phyloP scores from a whole-genome alignment of 1,284 basidiomycete species.

The Papiliotrema fonsecae region DNA sequence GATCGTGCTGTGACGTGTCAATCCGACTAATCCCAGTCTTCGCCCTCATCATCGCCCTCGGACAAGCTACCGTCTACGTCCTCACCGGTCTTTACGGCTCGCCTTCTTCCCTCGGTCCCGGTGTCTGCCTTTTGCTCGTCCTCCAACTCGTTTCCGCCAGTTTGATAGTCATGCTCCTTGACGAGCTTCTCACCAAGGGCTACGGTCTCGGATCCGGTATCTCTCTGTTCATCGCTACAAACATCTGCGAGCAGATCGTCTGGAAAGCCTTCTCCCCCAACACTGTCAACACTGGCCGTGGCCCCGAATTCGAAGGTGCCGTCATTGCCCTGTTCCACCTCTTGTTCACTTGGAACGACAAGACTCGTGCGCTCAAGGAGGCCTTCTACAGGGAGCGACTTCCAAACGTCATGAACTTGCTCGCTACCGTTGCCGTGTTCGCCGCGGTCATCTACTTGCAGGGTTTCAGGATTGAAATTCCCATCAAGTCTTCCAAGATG shows the following conservation, averaged over 20 bases:
- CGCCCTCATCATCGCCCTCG: slow-evolving; percentile 91
- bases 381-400: slow-evolving; percentile 97
- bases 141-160: slow-evolving; percentile 91
- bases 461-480: slow-evolving; percentile 98
- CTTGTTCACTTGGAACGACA: slow-evolving; percentile 97
- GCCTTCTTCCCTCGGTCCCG: slow-evolving; percentile 88
- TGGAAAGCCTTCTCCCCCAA: slow-evolving; percentile 99
- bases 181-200: slow-evolving; percentile 97
- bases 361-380: slow-evolving; percentile 91
- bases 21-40: slow-evolving; percentile 62
- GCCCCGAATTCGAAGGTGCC: slow-evolving; percentile 97
- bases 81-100: slow-evolving; percentile 94
- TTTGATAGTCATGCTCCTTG: slow-evolving; percentile 95
- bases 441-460: slow-evolving; percentile 96
- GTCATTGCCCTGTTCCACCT: slow-evolving; percentile 96
- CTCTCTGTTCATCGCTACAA: slow-evolving; percentile 98
- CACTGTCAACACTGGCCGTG: slow-evolving; percentile 95
- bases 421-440: slow-evolving; percentile 88
- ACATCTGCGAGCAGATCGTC: slow-evolving; percentile 98
- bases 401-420: slow-evolving; percentile 96
- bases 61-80: slow-evolving; percentile 96
- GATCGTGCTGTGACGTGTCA: not conserved
- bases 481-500: slow-evolving; percentile 95
- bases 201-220: slow-evolving; percentile 98
- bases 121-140: slow-evolving; percentile 90